Evolutionary conservation across 805 yeast genomes (phyloP).

Genomic region (Ogataea degrootiae): DNA sequence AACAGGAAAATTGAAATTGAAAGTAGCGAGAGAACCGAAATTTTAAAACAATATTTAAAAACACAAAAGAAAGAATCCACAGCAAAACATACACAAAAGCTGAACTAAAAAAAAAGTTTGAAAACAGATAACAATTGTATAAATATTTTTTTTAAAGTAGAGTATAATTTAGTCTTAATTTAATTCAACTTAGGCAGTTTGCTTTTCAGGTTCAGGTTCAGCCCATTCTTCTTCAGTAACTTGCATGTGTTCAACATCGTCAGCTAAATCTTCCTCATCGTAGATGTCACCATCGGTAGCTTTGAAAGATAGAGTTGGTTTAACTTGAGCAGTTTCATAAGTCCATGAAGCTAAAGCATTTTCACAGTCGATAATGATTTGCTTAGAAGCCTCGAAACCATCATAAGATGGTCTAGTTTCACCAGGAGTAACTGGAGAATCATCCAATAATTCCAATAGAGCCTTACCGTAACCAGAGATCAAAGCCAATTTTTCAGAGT

Average conservation of each 20-base stretch:
- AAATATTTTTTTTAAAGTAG: not conserved
- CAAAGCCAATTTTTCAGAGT: conserved; percentile 78
- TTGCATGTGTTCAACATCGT: conserved; percentile 44
- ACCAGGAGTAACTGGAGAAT: conserved; percentile 85
- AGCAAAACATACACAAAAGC: no score
- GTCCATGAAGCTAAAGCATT: conserved; percentile 83
- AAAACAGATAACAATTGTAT: not conserved
- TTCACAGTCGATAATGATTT: conserved; percentile 81
- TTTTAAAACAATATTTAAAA: no score
- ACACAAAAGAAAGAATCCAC: no score
- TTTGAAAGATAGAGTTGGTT: conserved; percentile 71
- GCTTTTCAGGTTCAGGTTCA: conserved; percentile 22
- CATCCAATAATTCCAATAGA: conserved; percentile 74
- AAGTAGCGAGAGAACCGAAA: no score
- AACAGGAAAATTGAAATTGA: not conserved
- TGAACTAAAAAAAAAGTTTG: no score
- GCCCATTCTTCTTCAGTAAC: conserved; percentile 39
- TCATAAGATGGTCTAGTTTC: conserved; percentile 88
- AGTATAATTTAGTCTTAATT: not conserved
- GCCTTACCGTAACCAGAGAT: conserved; percentile 92
- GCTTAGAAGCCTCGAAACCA: conserved; percentile 85
- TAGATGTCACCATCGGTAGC: conserved; percentile 42
- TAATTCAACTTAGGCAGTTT: conserved; percentile 22
- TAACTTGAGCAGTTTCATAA: conserved; percentile 74
- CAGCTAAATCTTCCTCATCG: conserved; percentile 48